A percentile compares a stretch with the other conserved stretches of the same genome.
These are phyloP conservation scores for Dendrobium chrysotoxum DNA, from an alignment of 106 monocot species.

Conservation along the genomic window DNA sequence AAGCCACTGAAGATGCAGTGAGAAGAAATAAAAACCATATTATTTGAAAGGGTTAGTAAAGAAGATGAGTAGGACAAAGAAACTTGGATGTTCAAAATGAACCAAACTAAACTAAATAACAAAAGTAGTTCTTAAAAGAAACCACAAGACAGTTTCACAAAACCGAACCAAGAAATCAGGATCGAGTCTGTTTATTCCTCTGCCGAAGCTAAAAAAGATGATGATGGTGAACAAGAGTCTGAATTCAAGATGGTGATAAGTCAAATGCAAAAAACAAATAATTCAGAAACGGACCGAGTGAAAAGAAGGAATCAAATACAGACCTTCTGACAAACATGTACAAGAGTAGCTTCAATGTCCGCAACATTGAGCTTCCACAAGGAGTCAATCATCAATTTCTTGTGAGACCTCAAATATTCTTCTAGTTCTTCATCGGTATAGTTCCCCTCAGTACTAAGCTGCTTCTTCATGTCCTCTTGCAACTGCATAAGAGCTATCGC, in stretches of 20 bases:
- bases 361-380: slow-evolving; percentile 99
- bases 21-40: not conserved
- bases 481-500: slow-evolving; percentile 89
- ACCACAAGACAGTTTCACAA: not conserved
- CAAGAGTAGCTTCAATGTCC: slow-evolving; percentile 91
- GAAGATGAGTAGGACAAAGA: no score
- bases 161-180: not conserved
- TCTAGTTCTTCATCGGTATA: slow-evolving; percentile 90
- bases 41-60: not conserved
- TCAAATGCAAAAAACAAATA: not conserved
- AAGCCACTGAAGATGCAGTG: not conserved
- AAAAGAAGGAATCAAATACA: slow-evolving; percentile 4
- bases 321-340: slow-evolving; percentile 93
- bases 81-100: not conserved
- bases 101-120: not conserved
- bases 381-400: slow-evolving; percentile 88
- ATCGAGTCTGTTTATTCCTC: not conserved
- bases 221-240: not conserved
- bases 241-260: not conserved
- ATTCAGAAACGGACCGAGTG: not conserved
- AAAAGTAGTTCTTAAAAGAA: not conserved
- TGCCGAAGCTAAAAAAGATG: not conserved
- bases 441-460: slow-evolving; percentile 68
- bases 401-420: slow-evolving; percentile 64
- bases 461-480: slow-evolving; percentile 91